Conservation (phyloP, 1,284 basidiomycete species). For the Singerocomus inundabilis region DNA sequence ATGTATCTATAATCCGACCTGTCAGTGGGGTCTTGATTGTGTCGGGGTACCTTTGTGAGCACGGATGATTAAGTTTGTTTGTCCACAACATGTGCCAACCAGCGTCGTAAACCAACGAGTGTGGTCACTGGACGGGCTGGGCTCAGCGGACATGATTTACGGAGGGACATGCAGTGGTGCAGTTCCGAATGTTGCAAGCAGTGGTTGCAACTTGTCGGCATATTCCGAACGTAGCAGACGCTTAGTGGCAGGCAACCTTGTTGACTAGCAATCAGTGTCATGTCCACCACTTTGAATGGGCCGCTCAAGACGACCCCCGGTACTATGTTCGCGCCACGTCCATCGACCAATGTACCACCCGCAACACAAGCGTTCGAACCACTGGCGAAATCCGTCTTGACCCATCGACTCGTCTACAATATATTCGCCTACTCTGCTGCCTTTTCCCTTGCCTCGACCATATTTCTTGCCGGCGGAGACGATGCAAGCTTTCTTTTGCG, state of each 20-base stretch:
- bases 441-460: constrained; percentile 46
- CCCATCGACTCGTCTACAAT: constrained; percentile 51
- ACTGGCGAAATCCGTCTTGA: constrained; percentile 53
- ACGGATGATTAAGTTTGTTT: no score
- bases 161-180: no score
- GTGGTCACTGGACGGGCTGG: no score
- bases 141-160: no score
- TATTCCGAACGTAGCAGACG: not conserved
- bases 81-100: no score
- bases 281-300: constrained; percentile 7
- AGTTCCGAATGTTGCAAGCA: no score
- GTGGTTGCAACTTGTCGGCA: not conserved
- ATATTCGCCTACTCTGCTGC: constrained; percentile 51
- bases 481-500: constrained; percentile 18
- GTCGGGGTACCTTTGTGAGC: no score
- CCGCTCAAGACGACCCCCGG: constrained; percentile 4
- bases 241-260: not conserved
- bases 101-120: no score
- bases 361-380: constrained; percentile 57
- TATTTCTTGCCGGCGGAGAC: constrained; percentile 28
- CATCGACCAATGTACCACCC: constrained; percentile 47
- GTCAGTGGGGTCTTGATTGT: no score
- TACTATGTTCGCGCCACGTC: constrained; percentile 42
- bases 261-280: not conserved
- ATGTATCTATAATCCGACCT: no score